Evolutionary conservation across 768 basidiomycete genomes (phyloP), one percentile per base, ranked within the genome.

Genomic region (Phylloporus sp.): DNA sequence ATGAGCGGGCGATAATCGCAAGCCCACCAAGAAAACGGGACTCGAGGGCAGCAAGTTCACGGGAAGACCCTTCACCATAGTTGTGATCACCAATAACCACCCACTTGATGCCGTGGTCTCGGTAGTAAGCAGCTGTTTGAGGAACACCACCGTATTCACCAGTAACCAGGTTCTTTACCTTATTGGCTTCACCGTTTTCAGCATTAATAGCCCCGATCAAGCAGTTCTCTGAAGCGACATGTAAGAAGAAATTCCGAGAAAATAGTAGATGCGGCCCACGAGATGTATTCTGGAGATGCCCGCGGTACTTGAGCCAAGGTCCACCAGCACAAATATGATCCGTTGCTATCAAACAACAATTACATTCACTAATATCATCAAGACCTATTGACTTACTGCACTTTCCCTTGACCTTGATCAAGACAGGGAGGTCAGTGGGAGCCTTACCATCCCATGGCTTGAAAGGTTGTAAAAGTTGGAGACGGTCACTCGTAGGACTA

Each of bases 241-340:
- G 32, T 59, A 48, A 44, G n/a, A 55, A 28, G 13, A 0, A n/a
- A 57, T 50, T n/a, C 46, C 11, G 24, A 23, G 27, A 34, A 6
- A 11, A 34, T 12, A 29, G 22, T 43, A 0, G 32, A 9, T 43
- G 18, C 13, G 3, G 79, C 84, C 56, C 56, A 89, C 89, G 91
- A 28, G 95, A 97, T 69, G 97, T 98, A 80, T 97, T 98, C 72
- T 97, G 81, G 65, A 97, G 85, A 73, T 98, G 95, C 56, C 95
- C 95, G 78, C 95, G 92, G 80, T 95, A 98, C 76, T 97, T 97
- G 77, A 98, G 83, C 95, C 95, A 98, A 40, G 95, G 95, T 53
- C 95, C 95, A 78, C 95, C 95, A 67, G 95, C 95, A 54, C 87
- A 90, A 71, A 95, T 94, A 72, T 95, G 92, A 70, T 95, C 93